Base-by-base conservation (phyloP, 257 asterid species). In the Plantago ovata region DNA sequence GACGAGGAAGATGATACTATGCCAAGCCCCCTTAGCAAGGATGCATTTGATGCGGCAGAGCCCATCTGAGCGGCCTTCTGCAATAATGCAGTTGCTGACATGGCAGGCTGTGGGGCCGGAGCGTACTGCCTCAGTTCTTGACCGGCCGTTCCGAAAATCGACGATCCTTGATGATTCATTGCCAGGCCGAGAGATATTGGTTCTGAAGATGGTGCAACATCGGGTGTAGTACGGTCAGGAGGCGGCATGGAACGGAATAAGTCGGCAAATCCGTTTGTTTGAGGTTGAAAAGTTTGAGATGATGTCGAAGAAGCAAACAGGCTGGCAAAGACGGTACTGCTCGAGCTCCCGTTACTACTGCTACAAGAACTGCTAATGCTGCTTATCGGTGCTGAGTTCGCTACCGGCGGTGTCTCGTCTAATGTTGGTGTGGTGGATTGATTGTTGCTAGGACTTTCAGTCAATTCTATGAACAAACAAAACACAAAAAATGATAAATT, bases 41-140 rank as follows among this genome's bases (percentile, higher is more conserved):
- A 85, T 3, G 87, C 83, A 39, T 77, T 83, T 0, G 95, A 74
- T 13, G 89, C 63, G 19, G 86, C 58, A 60, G 92, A 72, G 19
- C 94, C 94, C 72, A 87, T 84, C 71, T 87, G 88, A 65, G 95
- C 94, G 21, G 95, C 95, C 78, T 85, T 89, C 56, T 85, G 97
- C 18, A 89, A 77, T 70, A 89, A 78, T 28, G 97, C 94, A 13
- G 97, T 89, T 23, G 97, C 97, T 1, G 97, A 85, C 75, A 89
- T 77, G 7, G 91, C 84, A 3, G 95, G 91, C 63, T 72, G 95
- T 3, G 86, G 77, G 36, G 81, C 58, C 0, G 77, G 76, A 19
- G 84, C 82, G 55, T 85, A 83, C 66, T 81, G 95, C 79, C 89
- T 61, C 1, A 77, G 80, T 18, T 83, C 95, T 71, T 78, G 92